These are phyloP conservation scores for Alternaria novae-zelandiae DNA, from an alignment of 2,329 filamentous ascomycete species.

Conservation along the genomic window DNA sequence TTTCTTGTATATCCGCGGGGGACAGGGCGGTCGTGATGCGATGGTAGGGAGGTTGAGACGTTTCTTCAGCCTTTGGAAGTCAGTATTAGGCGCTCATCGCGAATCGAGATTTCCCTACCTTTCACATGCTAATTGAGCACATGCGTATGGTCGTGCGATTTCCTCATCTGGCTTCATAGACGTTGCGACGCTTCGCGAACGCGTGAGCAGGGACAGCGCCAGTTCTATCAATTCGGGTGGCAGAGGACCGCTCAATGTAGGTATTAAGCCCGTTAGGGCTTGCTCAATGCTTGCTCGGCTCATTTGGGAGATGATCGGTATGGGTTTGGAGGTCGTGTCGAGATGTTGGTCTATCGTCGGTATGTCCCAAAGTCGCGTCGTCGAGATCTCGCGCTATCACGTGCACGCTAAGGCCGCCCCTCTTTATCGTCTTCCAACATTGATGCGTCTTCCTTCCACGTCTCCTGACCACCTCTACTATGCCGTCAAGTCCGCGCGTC, in stretches of 20 bases:
- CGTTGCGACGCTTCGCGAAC: slow-evolving; percentile 57
- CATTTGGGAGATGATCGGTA: slow-evolving; percentile 10
- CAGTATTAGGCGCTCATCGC: too few species aligned
- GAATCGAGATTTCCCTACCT: too few species aligned
- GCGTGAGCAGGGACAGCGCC: slow-evolving; percentile 42
- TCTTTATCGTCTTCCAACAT: neutral
- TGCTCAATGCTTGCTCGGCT: slow-evolving; percentile 38
- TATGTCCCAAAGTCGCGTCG: too few species aligned
- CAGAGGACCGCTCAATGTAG: slow-evolving; percentile 44
- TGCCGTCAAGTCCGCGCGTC: neutral
- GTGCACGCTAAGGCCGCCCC: slow-evolving; percentile 6
- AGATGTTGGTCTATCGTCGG: neutral
- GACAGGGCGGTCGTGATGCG: slow-evolving; percentile 44
- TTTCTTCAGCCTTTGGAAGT: slow-evolving; percentile 67
- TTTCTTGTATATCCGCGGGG: slow-evolving; percentile 72
- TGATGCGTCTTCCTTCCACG: neutral
- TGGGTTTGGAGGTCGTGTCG: neutral
- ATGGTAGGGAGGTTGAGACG: slow-evolving; percentile 45
- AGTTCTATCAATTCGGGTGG: slow-evolving; percentile 43
- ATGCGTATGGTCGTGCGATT: slow-evolving; percentile 47
- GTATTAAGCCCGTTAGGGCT: slow-evolving; percentile 51
- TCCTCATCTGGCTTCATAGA: slow-evolving; percentile 47
- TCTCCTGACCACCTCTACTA: neutral
- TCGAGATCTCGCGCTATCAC: slow-evolving; percentile 14
- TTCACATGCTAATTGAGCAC: slow-evolving; percentile 74